Conservation (phyloP, 768 basidiomycete species). For the Amanita molliuscula region DNA sequence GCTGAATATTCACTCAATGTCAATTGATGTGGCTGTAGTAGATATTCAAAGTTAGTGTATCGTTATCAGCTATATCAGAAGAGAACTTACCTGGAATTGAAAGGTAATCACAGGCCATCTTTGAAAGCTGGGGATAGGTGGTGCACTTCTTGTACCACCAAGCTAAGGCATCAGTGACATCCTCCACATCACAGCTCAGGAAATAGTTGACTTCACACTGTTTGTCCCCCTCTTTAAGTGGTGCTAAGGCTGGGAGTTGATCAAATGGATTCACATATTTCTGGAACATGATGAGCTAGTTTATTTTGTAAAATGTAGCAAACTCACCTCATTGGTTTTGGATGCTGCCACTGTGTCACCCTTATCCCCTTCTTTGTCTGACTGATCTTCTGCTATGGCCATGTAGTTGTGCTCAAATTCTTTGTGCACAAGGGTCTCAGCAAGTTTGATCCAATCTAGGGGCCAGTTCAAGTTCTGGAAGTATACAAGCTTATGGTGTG, state of each 20-base stretch:
- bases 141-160: conserved; percentile 13
- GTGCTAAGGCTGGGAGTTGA: neutral
- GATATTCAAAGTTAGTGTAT: neutral
- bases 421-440: neutral
- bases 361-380: neutral
- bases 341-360: neutral
- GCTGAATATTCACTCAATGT: conserved; percentile 19
- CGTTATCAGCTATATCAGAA: neutral
- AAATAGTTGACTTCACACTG: neutral
- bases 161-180: neutral
- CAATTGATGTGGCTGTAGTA: conserved; percentile 19
- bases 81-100: conserved; percentile 10
- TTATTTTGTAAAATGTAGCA: neutral
- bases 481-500: no score
- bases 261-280: conserved; percentile 2
- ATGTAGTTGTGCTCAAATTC: neutral
- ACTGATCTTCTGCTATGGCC: neutral
- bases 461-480: conserved; percentile 12
- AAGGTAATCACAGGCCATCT: conserved; percentile 18
- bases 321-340: neutral
- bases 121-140: conserved; percentile 14
- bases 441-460: conserved; percentile 12
- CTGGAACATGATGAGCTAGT: neutral
- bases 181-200: neutral
- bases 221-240: neutral